A percentile compares a stretch with the other conserved stretches of the same genome.
phyloP scores from a whole-genome alignment of 352 stramenopile species.

The Phytophthora foliorum region DNA sequence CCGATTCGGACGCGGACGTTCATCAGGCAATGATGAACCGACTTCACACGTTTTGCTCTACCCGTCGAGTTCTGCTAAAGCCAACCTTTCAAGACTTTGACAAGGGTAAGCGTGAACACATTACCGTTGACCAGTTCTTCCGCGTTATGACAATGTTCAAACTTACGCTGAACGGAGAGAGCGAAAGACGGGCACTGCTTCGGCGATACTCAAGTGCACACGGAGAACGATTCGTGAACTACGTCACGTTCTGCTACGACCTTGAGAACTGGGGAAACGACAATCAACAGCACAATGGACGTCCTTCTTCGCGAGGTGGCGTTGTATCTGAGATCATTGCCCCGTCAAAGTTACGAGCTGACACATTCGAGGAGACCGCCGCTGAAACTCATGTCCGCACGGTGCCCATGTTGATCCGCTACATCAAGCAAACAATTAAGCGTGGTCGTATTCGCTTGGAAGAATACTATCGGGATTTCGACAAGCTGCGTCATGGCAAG shows the following conservation, averaged over 20 bases:
- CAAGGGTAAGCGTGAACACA: constrained; percentile 74
- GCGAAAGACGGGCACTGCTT: constrained; percentile 65
- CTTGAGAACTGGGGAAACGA: constrained; percentile 65
- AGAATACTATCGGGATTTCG: constrained; percentile 88
- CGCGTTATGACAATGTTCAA: constrained; percentile 86
- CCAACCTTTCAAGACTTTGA: constrained; percentile 89
- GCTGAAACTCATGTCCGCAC: constrained; percentile 50
- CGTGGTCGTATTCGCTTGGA: constrained; percentile 84
- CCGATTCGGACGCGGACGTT: constrained; percentile 49
- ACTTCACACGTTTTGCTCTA: constrained; percentile 63
- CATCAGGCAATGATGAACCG: constrained; percentile 72
- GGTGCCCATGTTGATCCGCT: constrained; percentile 77
- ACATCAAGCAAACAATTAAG: constrained; percentile 86
- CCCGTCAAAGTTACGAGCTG: constrained; percentile 48
- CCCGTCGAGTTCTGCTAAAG: constrained; percentile 78
- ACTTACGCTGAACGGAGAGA: constrained; percentile 58
- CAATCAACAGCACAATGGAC: constrained; percentile 37
- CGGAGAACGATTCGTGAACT: constrained; percentile 85
- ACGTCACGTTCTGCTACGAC: constrained; percentile 87
- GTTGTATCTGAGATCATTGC: constrained; percentile 72
- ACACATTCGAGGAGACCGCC: constrained; percentile 49
- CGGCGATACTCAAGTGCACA: constrained; percentile 78
- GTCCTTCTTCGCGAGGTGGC: constrained; percentile 53
- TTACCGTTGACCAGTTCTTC: constrained; percentile 87
- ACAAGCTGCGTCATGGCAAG: constrained; percentile 84